These are phyloP conservation scores for Hirsutella rhossiliensis DNA, from an alignment of 2,329 filamentous ascomycete species.

Conservation along the genomic window DNA sequence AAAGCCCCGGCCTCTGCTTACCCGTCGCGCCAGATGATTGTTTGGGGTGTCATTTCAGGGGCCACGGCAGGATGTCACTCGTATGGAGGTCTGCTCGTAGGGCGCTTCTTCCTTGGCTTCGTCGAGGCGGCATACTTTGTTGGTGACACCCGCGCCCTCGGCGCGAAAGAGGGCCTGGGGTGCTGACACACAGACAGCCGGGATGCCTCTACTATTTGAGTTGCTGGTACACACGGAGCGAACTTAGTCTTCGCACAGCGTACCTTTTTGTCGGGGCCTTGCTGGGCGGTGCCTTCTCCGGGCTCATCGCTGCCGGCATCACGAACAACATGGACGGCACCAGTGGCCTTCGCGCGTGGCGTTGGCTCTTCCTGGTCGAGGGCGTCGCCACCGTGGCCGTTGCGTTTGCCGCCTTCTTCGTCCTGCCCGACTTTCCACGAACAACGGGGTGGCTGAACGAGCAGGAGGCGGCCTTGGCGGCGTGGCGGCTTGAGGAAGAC, in stretches of 20 bases:
- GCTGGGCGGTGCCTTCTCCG: slow-evolving; percentile 61
- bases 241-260: slow-evolving; percentile 53
- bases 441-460: slow-evolving; percentile 28
- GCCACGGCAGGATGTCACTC: slow-evolving; percentile 20
- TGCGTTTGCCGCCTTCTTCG: slow-evolving; percentile 39
- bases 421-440: slow-evolving; percentile 35
- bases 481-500: slow-evolving; percentile 51
- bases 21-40: neutral
- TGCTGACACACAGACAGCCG: slow-evolving; percentile 19
- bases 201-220: slow-evolving; percentile 51
- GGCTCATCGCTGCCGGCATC: slow-evolving; percentile 52
- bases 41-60: slow-evolving; percentile 25
- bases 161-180: no score
- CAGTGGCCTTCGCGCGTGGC: slow-evolving; percentile 50
- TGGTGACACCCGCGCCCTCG: slow-evolving; percentile 5
- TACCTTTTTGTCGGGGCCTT: slow-evolving; percentile 57
- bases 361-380: slow-evolving; percentile 46
- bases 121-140: slow-evolving; percentile 30
- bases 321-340: slow-evolving; percentile 49
- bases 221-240: slow-evolving; percentile 59
- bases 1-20: slow-evolving; percentile 6
- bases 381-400: slow-evolving; percentile 52
- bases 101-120: slow-evolving; percentile 25
- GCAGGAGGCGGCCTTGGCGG: slow-evolving; percentile 41
- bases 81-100: slow-evolving; percentile 19